Evolutionary conservation across 495 filamentous ascomycete species (phyloP).

Genomic region (Bathelium albidoporum): DNA sequence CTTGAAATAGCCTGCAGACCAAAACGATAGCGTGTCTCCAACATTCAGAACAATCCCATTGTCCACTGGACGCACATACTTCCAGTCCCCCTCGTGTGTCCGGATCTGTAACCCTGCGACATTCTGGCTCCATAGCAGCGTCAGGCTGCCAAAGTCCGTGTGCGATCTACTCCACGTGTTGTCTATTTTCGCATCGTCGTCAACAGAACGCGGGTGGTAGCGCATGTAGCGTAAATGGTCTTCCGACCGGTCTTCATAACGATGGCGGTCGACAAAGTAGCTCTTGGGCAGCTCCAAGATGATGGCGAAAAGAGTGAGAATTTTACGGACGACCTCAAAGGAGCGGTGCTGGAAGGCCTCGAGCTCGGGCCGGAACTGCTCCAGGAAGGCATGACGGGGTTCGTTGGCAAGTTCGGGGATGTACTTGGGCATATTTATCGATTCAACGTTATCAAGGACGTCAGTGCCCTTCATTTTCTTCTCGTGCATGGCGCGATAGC

Average conservation of each 20-base stretch:
- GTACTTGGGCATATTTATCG: slow-evolving; percentile 12
- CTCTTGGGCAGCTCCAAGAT: slow-evolving; percentile 46
- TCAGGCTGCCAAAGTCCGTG: slow-evolving; percentile 45
- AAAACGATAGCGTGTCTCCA: slow-evolving; percentile 23
- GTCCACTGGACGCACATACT: slow-evolving; percentile 24
- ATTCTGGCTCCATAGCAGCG: slow-evolving; percentile 46
- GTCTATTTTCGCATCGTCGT: slow-evolving; percentile 35
- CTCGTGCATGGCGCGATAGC: background rate
- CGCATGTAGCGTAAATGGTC: slow-evolving; percentile 48
- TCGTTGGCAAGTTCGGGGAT: slow-evolving; percentile 2
- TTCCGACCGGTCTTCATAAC: slow-evolving; percentile 37
- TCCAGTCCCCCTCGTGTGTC: slow-evolving; percentile 20
- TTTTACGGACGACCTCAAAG: slow-evolving; percentile 35
- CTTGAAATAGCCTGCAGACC: slow-evolving; percentile 25
- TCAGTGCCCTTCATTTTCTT: slow-evolving; percentile 4
- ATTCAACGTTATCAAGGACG: slow-evolving; percentile 7
- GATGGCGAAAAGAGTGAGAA: slow-evolving; percentile 40
- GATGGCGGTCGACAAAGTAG: slow-evolving; percentile 40
- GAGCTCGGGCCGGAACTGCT: slow-evolving; percentile 31
- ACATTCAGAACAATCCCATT: slow-evolving; percentile 25
- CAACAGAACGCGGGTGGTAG: slow-evolving; percentile 36
- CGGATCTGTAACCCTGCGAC: slow-evolving; percentile 45
- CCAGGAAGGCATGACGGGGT: slow-evolving; percentile 6
- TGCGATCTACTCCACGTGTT: slow-evolving; percentile 40
- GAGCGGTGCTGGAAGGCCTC: slow-evolving; percentile 41